phyloP scores from a whole-genome alignment of 352 stramenopile genomes.

The Phytopythium helicoides region DNA sequence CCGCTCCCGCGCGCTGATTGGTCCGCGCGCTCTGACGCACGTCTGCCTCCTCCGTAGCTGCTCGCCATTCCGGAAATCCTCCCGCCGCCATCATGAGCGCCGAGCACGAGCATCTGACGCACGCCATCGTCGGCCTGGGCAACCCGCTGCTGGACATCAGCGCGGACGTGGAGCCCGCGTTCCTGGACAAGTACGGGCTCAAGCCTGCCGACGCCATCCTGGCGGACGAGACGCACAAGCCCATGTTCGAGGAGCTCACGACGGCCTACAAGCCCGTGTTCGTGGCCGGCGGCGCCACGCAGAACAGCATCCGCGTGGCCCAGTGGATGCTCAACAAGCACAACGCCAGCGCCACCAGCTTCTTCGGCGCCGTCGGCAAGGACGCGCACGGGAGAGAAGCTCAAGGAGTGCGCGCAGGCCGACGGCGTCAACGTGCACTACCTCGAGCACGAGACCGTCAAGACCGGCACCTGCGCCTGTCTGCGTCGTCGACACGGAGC shows the following conservation, averaged over 20 bases:
- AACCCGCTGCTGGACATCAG: constrained; percentile 99
- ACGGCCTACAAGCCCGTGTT: constrained; percentile 92
- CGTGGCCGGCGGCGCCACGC: constrained; percentile 97
- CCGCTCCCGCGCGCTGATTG: neutral
- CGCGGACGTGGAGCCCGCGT: constrained; percentile 90
- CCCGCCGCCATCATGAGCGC: constrained; percentile 3
- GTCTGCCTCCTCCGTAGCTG: neutral
- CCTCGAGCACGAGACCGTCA: constrained; percentile 91
- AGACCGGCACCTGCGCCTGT: constrained; percentile 98
- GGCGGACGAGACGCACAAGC: constrained; percentile 97
- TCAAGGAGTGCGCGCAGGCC: constrained; percentile 91
- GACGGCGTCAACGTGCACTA: constrained; percentile 98
- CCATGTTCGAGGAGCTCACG: constrained; percentile 95
- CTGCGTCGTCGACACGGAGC: constrained; percentile 95
- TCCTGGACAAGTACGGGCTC: constrained; percentile 97
- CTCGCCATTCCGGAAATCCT: neutral
- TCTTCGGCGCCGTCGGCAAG: constrained; percentile 96
- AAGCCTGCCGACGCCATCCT: constrained; percentile 97
- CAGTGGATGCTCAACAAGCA: constrained; percentile 98
- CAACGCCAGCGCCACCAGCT: constrained; percentile 87
- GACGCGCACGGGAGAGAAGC: constrained; percentile 92
- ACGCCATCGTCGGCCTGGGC: constrained; percentile 93
- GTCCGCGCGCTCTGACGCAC: neutral
- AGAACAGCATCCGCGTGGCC: constrained; percentile 99
- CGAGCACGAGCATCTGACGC: constrained; percentile 51